Evolutionary conservation across 768 basidiomycete species (phyloP).

Genomic region (Leccinum aurantiacum): DNA sequence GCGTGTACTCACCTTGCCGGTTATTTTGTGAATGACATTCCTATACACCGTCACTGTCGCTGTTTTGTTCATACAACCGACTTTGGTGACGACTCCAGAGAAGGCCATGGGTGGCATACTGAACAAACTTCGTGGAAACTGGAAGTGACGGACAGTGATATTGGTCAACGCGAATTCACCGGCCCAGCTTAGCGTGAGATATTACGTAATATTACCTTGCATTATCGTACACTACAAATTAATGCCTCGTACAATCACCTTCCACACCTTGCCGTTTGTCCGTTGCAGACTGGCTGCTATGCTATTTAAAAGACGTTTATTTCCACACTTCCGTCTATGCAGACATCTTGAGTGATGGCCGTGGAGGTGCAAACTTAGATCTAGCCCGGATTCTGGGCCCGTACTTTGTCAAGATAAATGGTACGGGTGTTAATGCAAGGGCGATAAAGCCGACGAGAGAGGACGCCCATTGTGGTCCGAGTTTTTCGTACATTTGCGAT

Average conservation of each 20-base stretch:
- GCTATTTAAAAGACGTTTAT: neutral
- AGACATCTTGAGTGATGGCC: constrained; percentile 11
- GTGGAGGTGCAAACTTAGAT: constrained; percentile 44
- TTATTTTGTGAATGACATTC: constrained; percentile 66
- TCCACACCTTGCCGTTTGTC: neutral
- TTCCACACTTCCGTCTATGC: constrained; percentile 1
- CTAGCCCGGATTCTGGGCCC: constrained; percentile 43
- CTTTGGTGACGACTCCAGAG: constrained; percentile 74
- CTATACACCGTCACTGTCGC: constrained; percentile 81
- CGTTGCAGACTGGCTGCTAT: neutral
- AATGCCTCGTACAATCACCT: too few species aligned
- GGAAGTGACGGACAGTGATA: neutral
- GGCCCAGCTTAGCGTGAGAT: neutral
- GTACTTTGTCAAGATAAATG: constrained; percentile 46
- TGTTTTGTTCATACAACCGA: constrained; percentile 81
- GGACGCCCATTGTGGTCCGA: constrained; percentile 59
- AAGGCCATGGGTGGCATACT: constrained; percentile 79
- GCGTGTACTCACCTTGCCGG: constrained; percentile 64
- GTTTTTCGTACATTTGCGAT: constrained; percentile 49
- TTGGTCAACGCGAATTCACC: too few species aligned
- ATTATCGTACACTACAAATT: too few species aligned
- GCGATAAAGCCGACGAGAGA: constrained; percentile 55
- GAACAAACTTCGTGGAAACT: neutral
- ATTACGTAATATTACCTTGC: neutral
- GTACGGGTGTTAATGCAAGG: constrained; percentile 51